Base-by-base conservation (phyloP, 495 filamentous ascomycete genomes). In the Corynascus novoguineensis region DNA sequence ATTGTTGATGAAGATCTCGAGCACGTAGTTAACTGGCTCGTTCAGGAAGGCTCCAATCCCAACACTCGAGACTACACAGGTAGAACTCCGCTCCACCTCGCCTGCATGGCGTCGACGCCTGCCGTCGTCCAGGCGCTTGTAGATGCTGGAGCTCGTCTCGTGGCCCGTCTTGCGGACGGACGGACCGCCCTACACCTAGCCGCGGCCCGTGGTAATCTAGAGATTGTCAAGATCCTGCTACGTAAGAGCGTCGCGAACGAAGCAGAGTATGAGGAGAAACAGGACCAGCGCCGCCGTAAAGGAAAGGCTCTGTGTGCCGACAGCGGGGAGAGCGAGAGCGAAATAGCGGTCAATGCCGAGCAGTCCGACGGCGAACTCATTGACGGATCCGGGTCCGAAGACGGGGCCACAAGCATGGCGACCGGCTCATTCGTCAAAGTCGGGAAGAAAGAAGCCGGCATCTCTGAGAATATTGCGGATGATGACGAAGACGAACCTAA, bases 121-220 rank as follows among this genome's bases (percentile, higher is more conserved):
- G 83, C 83, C 34, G 76, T 92, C 40, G 85, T 92, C n/a, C 73
- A 84, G 58, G 76, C 68, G 45, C 73, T 95, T 6, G 81, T 92
- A n/a, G 78, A 87, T 61, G 73, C 81, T 55, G 86, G 86, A 1
- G 89, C 89, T 19, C 80, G 87, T 42, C 69, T 95, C 7, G 75
- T 86, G 29, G 75, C 86, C 37, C 80, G 89, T 40, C 67, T 92
- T 41, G 87, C 83, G 1, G 89, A 95, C 73, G 89, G 89, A 7
- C 73, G 82, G 40, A 92, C 88, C 1, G 86, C 89, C 8, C 73
- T 95, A 35, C 89, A 92, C 67, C 74, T 92, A 31, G 89, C 89
- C 10, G 85, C 87, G 38, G 77, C 78, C 8, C 77, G 85, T 11
- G 89, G 89, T 1, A 71, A 80, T 59, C 69, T 74, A 14, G 84